phyloP scores from a whole-genome alignment of 1,284 basidiomycete genomes.

The Microbotryum saponariae region DNA sequence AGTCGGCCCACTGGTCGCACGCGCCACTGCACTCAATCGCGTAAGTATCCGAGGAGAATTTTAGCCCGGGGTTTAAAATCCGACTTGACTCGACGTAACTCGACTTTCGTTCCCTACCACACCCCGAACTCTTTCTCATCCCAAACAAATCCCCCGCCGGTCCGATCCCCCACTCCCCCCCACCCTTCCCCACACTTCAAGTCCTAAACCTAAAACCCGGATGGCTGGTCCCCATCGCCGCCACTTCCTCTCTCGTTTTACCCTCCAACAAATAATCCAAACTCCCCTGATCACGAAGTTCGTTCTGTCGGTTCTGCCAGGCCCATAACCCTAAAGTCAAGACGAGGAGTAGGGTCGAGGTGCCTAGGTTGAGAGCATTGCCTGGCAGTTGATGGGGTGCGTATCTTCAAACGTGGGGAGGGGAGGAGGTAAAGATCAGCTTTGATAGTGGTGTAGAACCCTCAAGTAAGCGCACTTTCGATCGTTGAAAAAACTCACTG shows the following conservation, averaged over 20 bases:
- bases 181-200: background rate
- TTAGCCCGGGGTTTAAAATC: too few species aligned
- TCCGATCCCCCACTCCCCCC: background rate
- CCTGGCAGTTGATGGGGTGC: constrained; percentile 14
- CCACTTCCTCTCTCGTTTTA: constrained; percentile 19
- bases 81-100: too few species aligned
- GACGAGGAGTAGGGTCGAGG: constrained; percentile 21
- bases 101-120: too few species aligned
- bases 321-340: constrained; percentile 9
- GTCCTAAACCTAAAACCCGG: constrained; percentile 21
- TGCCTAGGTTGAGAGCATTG: constrained; percentile 28
- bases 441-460: too few species aligned
- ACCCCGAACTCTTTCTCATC: too few species aligned
- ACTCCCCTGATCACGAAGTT: constrained; percentile 11
- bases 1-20: too few species aligned
- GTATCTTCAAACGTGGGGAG: constrained; percentile 1
- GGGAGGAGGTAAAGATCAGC: background rate
- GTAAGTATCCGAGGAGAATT: too few species aligned
- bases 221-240: constrained; percentile 12
- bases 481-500: background rate
- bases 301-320: constrained; percentile 28
- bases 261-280: constrained; percentile 26
- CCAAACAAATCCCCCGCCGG: too few species aligned
- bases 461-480: too few species aligned
- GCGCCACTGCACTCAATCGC: too few species aligned